Evolutionary conservation across 768 basidiomycete genomes (phyloP).

Genomic region (Lactarius hatsudake): DNA sequence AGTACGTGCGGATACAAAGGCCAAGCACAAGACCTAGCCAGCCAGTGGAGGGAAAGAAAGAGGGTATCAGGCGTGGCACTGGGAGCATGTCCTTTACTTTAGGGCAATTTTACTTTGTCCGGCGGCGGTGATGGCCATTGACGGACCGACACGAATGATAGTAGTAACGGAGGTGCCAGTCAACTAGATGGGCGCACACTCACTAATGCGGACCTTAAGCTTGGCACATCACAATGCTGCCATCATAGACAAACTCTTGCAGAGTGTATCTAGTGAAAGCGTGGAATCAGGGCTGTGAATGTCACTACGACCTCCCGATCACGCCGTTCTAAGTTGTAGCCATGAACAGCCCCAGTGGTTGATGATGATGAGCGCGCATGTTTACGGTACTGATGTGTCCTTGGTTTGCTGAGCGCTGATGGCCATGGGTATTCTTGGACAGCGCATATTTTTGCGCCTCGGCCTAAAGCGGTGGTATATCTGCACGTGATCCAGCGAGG

Average conservation of each 20-base stretch:
- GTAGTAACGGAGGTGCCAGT: background rate
- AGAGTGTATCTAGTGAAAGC: background rate
- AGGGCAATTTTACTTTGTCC: background rate
- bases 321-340: background rate
- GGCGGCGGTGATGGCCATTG: background rate
- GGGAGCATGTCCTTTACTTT: background rate
- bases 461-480: background rate
- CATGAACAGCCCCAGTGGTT: background rate
- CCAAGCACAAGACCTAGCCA: conserved; percentile 18
- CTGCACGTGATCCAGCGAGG: background rate
- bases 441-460: too few species aligned
- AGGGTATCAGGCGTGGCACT: background rate
- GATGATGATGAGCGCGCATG: background rate
- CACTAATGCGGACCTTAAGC: background rate
- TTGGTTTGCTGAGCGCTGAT: background rate
- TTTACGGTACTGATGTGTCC: background rate
- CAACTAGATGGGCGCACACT: background rate
- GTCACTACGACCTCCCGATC: background rate
- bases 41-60: conserved; percentile 19
- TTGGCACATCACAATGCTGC: background rate
- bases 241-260: background rate
- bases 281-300: conserved; percentile 1
- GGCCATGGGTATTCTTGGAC: background rate
- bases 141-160: background rate
- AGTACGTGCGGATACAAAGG: conserved; percentile 10